A percentile compares a stretch with the other conserved stretches of the same genome.
Evolutionary conservation across 805 yeast species (phyloP).

Genomic region (Metschnikowia lunata): DNA sequence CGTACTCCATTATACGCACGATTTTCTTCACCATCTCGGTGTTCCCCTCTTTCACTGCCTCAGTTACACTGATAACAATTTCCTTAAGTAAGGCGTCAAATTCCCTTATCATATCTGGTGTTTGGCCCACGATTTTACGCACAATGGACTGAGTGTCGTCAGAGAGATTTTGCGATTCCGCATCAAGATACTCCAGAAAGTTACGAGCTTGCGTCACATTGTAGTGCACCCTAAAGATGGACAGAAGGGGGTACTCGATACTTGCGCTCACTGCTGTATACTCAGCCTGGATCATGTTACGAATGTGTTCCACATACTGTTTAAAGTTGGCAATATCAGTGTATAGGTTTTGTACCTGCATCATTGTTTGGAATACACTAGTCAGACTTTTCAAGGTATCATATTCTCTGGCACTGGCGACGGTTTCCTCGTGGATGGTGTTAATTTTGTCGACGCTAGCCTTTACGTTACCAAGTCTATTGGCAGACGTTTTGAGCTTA

Average conservation of each 20-base stretch:
- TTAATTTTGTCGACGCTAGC: conserved; percentile 40
- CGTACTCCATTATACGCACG: conserved; percentile 74
- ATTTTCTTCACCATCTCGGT: conserved; percentile 62
- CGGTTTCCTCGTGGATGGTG: conserved; percentile 52
- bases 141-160: conserved; percentile 69
- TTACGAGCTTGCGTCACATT: conserved; percentile 67
- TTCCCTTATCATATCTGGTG: conserved; percentile 41
- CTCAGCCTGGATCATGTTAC: conserved; percentile 47
- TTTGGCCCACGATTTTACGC: conserved; percentile 49
- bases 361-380: conserved; percentile 64
- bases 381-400: conserved; percentile 66
- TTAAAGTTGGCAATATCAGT: conserved; percentile 57
- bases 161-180: conserved; percentile 43
- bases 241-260: conserved; percentile 43
- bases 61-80: conserved; percentile 66
- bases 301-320: conserved; percentile 46
- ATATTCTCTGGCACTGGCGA: conserved; percentile 59
- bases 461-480: conserved; percentile 34
- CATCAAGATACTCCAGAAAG: conserved; percentile 67
- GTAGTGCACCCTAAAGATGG: conserved; percentile 65
- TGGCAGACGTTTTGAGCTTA: conserved; percentile 43
- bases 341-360: conserved; percentile 61
- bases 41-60: conserved; percentile 67
- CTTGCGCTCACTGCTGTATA: conserved; percentile 29
- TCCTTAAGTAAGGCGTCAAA: conserved; percentile 65